These are phyloP conservation scores for Lipomyces kockii DNA, from an alignment of 805 yeast genomes.

Conservation along the genomic window DNA sequence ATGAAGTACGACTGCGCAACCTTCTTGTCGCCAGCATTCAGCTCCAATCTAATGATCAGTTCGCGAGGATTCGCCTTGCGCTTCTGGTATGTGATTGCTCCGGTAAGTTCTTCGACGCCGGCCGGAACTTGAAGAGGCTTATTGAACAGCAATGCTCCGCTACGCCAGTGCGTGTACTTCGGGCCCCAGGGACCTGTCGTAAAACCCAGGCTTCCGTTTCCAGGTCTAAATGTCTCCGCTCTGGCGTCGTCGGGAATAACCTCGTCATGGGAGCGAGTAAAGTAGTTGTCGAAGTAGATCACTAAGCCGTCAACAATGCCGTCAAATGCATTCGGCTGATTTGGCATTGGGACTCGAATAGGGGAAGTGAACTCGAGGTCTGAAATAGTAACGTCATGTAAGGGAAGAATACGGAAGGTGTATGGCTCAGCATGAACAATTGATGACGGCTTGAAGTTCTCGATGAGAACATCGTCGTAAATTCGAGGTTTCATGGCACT, in stretches of 20 bases:
- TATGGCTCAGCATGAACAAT: slow-evolving; percentile 65
- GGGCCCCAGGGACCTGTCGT: slow-evolving; percentile 87
- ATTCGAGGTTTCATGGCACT: slow-evolving; percentile 69
- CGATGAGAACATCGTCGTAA: slow-evolving; percentile 75
- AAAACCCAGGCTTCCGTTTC: slow-evolving; percentile 47
- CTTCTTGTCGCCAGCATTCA: slow-evolving; percentile 12
- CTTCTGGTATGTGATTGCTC: slow-evolving; percentile 71
- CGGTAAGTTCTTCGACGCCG: slow-evolving; percentile 64
- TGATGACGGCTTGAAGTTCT: slow-evolving; percentile 64
- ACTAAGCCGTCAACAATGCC: slow-evolving; percentile 78
- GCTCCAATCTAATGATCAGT: slow-evolving; percentile 67
- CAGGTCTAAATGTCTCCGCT: slow-evolving; percentile 48
- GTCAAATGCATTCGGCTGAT: slow-evolving; percentile 61
- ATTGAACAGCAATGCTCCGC: slow-evolving; percentile 79
- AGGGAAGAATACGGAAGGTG: slow-evolving; percentile 72
- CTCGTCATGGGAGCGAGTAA: slow-evolving; percentile 53
- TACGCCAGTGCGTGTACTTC: slow-evolving; percentile 89
- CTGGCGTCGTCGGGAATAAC: slow-evolving; percentile 30
- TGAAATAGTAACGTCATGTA: slow-evolving; percentile 73
- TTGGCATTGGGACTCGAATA: slow-evolving; percentile 52
- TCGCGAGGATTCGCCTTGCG: slow-evolving; percentile 76
- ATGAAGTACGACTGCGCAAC: slow-evolving; percentile 23
- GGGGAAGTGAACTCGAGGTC: slow-evolving; percentile 68
- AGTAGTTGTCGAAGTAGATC: slow-evolving; percentile 86
- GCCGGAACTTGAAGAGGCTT: slow-evolving; percentile 72